These are phyloP conservation scores for Salix suchowensis DNA, from an alignment of 345 rosid species.

Conservation along the genomic window DNA sequence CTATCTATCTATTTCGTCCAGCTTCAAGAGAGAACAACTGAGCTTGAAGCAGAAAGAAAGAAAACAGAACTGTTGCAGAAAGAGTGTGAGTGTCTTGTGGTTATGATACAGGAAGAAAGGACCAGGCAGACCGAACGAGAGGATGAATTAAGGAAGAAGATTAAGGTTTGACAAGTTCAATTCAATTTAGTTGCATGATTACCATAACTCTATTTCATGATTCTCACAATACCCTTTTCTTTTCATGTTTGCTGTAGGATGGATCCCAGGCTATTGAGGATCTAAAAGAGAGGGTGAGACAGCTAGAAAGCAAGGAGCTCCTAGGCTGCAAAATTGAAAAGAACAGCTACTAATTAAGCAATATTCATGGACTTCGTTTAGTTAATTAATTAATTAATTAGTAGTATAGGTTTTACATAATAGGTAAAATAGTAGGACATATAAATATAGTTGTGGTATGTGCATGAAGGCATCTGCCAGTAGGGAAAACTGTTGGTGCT, in stretches of 20 bases:
- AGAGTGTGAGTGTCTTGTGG: slow-evolving; percentile 7
- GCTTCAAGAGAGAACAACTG: slow-evolving; percentile 24
- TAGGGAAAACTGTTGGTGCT: too few relatives aligned
- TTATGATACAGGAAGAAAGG: slow-evolving; percentile 33
- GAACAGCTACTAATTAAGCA: not conserved
- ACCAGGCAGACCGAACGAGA: slow-evolving; percentile 20
- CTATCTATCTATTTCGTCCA: slow-evolving; percentile 5
- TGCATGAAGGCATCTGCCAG: too few relatives aligned
- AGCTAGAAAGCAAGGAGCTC: slow-evolving; percentile 7
- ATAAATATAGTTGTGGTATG: too few relatives aligned
- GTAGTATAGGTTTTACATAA: not conserved
- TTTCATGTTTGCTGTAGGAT: slow-evolving; percentile 8
- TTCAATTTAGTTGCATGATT: not conserved
- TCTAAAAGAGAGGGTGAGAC: slow-evolving; percentile 26
- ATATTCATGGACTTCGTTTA: too few relatives aligned
- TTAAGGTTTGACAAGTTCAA: slow-evolving; percentile 30
- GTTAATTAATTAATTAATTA: too few relatives aligned
- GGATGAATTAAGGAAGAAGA: slow-evolving; percentile 26
- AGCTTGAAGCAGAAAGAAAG: slow-evolving; percentile 15
- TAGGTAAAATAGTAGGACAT: too few relatives aligned
- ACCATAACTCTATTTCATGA: too few relatives aligned
- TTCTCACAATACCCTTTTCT: not conserved
- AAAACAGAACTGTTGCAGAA: slow-evolving; percentile 17
- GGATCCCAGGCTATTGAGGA: slow-evolving; percentile 27
- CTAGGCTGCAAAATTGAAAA: slow-evolving; percentile 1